A percentile compares a stretch with the other conserved stretches of the same genome.
phyloP scores from a whole-genome alignment of 768 basidiomycete genomes.

The Podaxis mareebaensis region DNA sequence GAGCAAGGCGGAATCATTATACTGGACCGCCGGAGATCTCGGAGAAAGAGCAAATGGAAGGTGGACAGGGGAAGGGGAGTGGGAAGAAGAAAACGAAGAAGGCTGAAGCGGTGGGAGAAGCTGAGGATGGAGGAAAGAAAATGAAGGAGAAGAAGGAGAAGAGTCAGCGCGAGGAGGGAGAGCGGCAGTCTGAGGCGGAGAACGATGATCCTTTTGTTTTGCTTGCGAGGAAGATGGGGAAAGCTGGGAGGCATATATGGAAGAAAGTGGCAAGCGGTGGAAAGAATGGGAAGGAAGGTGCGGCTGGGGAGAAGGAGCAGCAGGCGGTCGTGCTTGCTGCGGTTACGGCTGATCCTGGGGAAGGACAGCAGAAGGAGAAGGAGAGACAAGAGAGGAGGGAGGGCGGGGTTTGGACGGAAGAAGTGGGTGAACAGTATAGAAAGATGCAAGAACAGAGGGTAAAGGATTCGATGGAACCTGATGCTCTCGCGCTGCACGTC shows the following conservation, averaged over 20 bases:
- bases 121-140: constrained; percentile 31
- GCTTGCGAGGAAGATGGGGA: constrained; percentile 54
- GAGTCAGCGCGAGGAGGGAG: constrained; percentile 10
- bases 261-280: constrained; percentile 35
- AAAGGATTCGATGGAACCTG: neutral
- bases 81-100: constrained; percentile 19
- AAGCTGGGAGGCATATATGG: constrained; percentile 51
- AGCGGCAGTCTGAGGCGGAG: constrained; percentile 17
- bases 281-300: constrained; percentile 19
- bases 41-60: neutral
- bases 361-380: neutral
- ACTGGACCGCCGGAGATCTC: neutral
- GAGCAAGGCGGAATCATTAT: neutral
- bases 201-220: constrained; percentile 47
- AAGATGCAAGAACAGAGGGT: neutral
- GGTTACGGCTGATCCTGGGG: neutral
- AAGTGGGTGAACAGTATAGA: neutral
- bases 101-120: neutral
- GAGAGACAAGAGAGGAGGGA: neutral
- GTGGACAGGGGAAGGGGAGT: neutral
- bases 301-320: constrained; percentile 14
- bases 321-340: constrained; percentile 11
- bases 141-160: constrained; percentile 25
- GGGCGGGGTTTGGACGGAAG: neutral
- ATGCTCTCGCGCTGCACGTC: neutral